Conservation (phyloP, 116 monocot species). For the Cymodocea nodosa region DNA sequence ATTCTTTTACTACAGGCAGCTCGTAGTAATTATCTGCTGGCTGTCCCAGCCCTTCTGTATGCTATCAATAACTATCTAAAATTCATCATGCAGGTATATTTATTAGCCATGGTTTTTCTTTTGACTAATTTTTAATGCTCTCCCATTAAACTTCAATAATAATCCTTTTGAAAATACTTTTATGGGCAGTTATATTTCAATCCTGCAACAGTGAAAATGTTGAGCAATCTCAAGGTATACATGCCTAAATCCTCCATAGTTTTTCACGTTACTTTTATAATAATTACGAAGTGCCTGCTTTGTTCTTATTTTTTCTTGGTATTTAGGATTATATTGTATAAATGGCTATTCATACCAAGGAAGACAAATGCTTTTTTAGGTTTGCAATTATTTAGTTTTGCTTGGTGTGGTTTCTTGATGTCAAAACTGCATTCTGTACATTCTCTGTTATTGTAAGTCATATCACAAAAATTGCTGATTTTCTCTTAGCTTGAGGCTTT, state of each 20-base stretch:
- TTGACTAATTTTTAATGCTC: background rate
- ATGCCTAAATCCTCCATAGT: background rate
- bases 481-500: too few relatives aligned
- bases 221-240: constrained; percentile 68
- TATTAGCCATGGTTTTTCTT: background rate
- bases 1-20: constrained; percentile 52
- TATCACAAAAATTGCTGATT: too few relatives aligned
- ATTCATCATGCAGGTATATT: constrained; percentile 90
- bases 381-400: too few relatives aligned
- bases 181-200: constrained; percentile 67
- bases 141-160: too few relatives aligned
- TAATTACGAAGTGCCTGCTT: background rate
- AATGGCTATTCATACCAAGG: too few relatives aligned
- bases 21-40: constrained; percentile 77
- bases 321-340: too few relatives aligned
- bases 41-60: constrained; percentile 89
- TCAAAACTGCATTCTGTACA: too few relatives aligned
- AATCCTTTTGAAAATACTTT: background rate
- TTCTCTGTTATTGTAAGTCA: too few relatives aligned
- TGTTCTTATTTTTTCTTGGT: background rate
- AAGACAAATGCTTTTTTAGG: too few relatives aligned
- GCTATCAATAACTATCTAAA: constrained; percentile 98
- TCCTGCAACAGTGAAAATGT: constrained; percentile 81
- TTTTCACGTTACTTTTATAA: constrained; percentile 4
- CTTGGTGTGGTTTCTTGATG: too few relatives aligned